Conservation (phyloP, 2,329 filamentous ascomycete genomes). For the Coleophoma eucalyptorum region DNA sequence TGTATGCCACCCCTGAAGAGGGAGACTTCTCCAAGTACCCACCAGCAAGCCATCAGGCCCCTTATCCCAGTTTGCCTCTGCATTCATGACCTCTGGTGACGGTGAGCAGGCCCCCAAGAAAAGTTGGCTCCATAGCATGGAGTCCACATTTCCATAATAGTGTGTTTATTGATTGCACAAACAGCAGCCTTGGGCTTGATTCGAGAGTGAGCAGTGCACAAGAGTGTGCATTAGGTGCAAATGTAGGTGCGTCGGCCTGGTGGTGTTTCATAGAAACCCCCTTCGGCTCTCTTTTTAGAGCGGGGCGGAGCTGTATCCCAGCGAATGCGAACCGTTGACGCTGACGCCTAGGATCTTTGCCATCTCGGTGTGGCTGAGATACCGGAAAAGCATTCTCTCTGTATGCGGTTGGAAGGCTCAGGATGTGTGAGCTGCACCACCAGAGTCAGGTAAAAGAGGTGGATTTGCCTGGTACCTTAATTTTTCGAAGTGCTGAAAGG, state of each 20-base stretch:
- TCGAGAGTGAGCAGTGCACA: constrained; percentile 1
- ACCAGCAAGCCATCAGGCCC: neutral
- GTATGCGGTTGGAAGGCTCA: neutral
- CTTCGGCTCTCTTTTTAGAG: neutral
- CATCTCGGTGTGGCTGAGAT: neutral
- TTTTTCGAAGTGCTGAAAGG: neutral
- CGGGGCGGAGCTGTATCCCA: neutral
- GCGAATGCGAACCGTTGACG: neutral
- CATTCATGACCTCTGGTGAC: neutral
- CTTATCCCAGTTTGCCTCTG: neutral
- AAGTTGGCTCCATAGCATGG: neutral
- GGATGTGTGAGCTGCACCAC: neutral
- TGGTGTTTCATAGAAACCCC: neutral
- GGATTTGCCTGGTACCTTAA: neutral
- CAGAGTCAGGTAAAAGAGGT: neutral
- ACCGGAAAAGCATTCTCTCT: neutral
- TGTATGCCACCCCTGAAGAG: neutral
- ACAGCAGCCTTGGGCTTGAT: neutral
- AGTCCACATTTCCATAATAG: neutral
- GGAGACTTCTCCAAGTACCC: too few species aligned
- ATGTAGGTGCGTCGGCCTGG: neutral
- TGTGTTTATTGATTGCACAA: neutral
- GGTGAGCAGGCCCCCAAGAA: neutral
- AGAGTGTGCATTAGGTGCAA: neutral
- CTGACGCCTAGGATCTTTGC: neutral